These are phyloP conservation scores for Nicotiana attenuata DNA, from an alignment of 257 asterid genomes.

Conservation along the genomic window DNA sequence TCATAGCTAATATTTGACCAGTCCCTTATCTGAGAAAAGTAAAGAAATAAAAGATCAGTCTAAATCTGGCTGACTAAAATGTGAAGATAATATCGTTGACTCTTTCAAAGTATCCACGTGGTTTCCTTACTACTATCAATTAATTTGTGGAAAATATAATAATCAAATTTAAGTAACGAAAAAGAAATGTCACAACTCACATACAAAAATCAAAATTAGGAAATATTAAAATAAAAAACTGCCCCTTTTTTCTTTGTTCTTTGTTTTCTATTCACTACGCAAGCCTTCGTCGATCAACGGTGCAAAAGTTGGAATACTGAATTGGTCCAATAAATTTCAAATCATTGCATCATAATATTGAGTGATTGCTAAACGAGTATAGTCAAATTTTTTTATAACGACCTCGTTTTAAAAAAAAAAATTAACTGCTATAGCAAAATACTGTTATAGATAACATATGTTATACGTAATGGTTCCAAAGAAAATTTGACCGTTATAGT, in stretches of 20 bases:
- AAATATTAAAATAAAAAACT: background rate
- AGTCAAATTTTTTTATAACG: too few relatives aligned
- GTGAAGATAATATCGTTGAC: conserved; percentile 1
- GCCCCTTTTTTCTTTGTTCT: background rate
- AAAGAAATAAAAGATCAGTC: background rate
- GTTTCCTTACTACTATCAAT: background rate
- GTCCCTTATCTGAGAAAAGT: background rate
- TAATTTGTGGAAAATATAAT: background rate
- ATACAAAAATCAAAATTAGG: background rate
- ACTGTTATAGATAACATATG: too few relatives aligned
- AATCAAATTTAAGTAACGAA: background rate
- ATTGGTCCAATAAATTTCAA: background rate
- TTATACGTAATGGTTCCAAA: too few relatives aligned
- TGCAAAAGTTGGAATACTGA: background rate
- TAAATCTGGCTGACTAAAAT: background rate
- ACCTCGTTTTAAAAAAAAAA: too few relatives aligned
- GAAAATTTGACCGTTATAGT: too few relatives aligned
- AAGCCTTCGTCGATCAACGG: too few relatives aligned
- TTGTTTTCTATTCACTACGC: background rate
- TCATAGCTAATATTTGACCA: background rate
- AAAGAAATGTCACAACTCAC: background rate
- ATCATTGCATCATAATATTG: background rate
- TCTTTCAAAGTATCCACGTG: background rate
- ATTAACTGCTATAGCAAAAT: too few relatives aligned
- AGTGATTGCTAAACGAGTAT: background rate